These are phyloP conservation scores for Skeletonema potamos DNA, from an alignment of 108 stramenopile genomes.

Conservation along the genomic window DNA sequence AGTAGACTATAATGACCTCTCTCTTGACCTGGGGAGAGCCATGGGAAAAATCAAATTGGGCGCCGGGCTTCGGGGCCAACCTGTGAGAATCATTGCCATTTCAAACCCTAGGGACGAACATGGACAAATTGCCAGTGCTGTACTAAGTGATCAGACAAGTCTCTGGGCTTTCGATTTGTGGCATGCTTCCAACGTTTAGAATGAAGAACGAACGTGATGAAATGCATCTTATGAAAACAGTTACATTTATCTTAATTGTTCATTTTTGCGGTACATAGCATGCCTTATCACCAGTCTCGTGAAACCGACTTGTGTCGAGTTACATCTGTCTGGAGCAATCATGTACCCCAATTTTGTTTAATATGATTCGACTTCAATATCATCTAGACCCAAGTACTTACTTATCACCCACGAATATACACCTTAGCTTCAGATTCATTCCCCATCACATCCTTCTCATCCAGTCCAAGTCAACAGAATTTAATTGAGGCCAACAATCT, in stretches of 20 bases:
- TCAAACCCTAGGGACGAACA: slow-evolving; percentile 7
- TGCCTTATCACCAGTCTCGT: not conserved
- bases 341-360: not conserved
- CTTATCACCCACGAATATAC: no score
- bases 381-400: not conserved
- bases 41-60: slow-evolving; percentile 62
- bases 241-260: not conserved
- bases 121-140: not conserved
- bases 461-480: not conserved
- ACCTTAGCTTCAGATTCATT: no score
- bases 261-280: no score
- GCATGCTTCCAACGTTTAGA: slow-evolving; percentile 47
- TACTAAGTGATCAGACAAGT: slow-evolving; percentile 14
- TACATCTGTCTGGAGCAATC: not conserved
- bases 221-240: not conserved
- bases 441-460: not conserved
- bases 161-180: slow-evolving; percentile 84
- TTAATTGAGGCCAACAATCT: slow-evolving; percentile 6
- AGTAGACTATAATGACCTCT: slow-evolving; percentile 73
- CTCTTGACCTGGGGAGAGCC: slow-evolving; percentile 68
- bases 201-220: not conserved
- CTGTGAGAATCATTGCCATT: slow-evolving; percentile 60
- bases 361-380: not conserved
- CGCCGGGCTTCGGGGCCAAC: slow-evolving; percentile 69
- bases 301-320: not conserved